Evolutionary conservation across 2,329 filamentous ascomycete species (phyloP).

Genomic region (Aureobasidium sp.): DNA sequence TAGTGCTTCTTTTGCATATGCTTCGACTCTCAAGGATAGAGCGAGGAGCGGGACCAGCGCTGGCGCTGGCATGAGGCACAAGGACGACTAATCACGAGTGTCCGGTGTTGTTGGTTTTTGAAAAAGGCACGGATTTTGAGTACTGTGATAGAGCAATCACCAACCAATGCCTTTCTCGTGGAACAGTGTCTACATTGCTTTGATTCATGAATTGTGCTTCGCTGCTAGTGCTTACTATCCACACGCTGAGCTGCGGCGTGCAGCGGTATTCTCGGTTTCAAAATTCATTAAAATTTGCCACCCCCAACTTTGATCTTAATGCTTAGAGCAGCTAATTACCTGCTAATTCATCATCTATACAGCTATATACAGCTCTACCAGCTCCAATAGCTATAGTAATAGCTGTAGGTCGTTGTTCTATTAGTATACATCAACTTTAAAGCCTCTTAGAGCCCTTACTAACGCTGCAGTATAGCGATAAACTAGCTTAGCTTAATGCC

Average conservation of each 20-base stretch:
- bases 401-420: no score
- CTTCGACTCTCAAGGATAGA: constrained; percentile 16
- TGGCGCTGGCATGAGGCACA: constrained; percentile 22
- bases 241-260: neutral
- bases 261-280: no score
- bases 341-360: no score
- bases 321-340: no score
- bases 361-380: no score
- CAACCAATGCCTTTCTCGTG: neutral
- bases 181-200: neutral
- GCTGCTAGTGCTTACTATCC: neutral
- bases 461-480: no score
- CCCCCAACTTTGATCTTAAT: no score
- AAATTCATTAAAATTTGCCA: no score
- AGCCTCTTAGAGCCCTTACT: no score
- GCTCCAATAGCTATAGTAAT: no score
- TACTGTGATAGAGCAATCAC: neutral
- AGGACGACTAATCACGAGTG: constrained; percentile 23
- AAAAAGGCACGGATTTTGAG: neutral
- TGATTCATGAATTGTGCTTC: neutral
- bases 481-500: no score
- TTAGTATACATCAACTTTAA: no score
- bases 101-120: neutral
- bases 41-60: constrained; percentile 19
- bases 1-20: constrained; percentile 23